Percentiles rank a stretch among this genome's conserved stretches.
Evolutionary conservation across 2,329 filamentous ascomycete genomes (phyloP).

Genomic region (Cylindrodendrum hubeiense): DNA sequence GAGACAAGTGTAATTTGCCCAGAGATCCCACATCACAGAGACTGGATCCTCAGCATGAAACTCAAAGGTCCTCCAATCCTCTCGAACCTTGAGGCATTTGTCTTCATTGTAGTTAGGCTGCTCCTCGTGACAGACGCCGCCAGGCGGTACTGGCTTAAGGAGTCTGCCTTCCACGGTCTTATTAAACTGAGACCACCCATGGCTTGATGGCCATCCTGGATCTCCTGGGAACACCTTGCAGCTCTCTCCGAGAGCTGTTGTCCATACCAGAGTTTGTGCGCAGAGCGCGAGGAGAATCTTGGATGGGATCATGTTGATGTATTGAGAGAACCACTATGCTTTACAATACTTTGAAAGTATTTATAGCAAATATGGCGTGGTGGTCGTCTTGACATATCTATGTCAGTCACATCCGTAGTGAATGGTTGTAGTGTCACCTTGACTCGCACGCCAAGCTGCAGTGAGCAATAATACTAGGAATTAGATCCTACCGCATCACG

Average conservation of each 20-base stretch:
- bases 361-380: no score
- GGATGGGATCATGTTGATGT: no score
- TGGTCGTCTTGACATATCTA: not conserved
- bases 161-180: conserved; percentile 12
- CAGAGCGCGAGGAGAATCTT: no score
- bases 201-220: conserved; percentile 9
- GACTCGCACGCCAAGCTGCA: not conserved
- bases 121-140: conserved; percentile 14
- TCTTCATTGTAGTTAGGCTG: conserved; percentile 16
- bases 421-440: not conserved
- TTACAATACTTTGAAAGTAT: no score
- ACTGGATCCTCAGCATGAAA: conserved; percentile 26
- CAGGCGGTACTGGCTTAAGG: conserved; percentile 7
- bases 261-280: no score
- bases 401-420: not conserved
- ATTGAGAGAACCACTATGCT: no score
- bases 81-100: conserved; percentile 16
- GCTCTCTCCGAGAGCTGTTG: no score
- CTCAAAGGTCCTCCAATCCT: conserved; percentile 24
- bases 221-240: conserved; percentile 12
- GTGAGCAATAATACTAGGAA: not conserved
- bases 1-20: conserved; percentile 60
- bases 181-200: conserved; percentile 10
- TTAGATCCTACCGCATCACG: not conserved
- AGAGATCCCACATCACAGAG: conserved; percentile 49